phyloP scores from a whole-genome alignment of 2,329 filamentous ascomycete species.

The Trichophyton verrucosum region DNA sequence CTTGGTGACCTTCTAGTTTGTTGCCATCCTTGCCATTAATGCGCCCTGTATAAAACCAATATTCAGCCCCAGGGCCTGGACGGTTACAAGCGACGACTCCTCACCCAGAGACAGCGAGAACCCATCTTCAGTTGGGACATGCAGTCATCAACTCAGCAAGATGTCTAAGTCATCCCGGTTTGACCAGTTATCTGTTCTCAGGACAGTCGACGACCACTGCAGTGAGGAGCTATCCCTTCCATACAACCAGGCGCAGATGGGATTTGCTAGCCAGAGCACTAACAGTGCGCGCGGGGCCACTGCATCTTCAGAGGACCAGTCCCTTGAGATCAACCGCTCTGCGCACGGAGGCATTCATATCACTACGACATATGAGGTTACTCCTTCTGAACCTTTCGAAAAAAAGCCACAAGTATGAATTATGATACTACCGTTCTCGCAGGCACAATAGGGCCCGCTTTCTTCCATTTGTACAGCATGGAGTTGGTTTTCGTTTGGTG shows the following conservation, averaged over 20 bases:
- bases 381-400: neutral
- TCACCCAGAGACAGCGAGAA: slow-evolving; percentile 5
- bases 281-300: neutral
- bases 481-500: neutral
- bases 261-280: neutral
- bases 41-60: slow-evolving; percentile 32
- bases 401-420: neutral
- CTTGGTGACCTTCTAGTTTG: slow-evolving; percentile 21
- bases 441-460: neutral
- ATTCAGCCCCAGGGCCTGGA: slow-evolving; percentile 16
- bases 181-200: slow-evolving; percentile 6
- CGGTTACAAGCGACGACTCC: neutral
- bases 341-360: neutral
- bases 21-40: slow-evolving; percentile 35
- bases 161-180: neutral
- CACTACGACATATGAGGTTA: neutral
- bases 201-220: neutral
- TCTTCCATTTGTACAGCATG: neutral
- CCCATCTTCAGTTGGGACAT: slow-evolving; percentile 1
- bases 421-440: neutral
- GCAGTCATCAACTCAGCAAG: slow-evolving; percentile 5
- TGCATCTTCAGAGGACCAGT: neutral
- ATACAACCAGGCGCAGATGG: neutral
- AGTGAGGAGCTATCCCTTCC: slow-evolving; percentile 7
- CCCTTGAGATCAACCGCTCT: neutral